Percentiles rank a stretch among this genome's conserved stretches.
These are phyloP conservation scores for Suillus spraguei DNA, from an alignment of 768 basidiomycete genomes.

Conservation along the genomic window DNA sequence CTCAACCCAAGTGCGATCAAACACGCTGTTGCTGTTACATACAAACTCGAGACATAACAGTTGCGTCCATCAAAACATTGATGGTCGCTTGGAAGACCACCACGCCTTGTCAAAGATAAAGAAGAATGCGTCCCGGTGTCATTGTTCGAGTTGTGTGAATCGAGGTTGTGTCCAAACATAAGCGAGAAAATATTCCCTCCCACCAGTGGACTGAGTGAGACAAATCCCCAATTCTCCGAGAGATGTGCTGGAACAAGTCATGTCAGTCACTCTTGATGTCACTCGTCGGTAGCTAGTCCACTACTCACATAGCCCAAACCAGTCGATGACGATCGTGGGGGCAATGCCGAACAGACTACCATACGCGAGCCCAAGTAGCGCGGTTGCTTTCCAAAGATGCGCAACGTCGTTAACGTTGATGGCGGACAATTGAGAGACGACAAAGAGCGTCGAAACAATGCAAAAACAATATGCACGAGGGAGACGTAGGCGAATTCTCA, in stretches of 20 bases:
- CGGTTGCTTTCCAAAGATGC: conserved; percentile 59
- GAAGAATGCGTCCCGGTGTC: conserved; percentile 6
- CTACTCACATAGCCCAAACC: conserved; percentile 83
- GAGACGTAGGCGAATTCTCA: conserved; percentile 53
- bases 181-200: conserved; percentile 87
- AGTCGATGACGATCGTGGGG: conserved; percentile 81
- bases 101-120: conserved; percentile 4
- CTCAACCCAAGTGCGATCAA: conserved; percentile 39
- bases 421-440: conserved; percentile 70
- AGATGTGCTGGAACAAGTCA: conserved; percentile 53
- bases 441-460: conserved; percentile 65
- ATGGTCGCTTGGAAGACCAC: conserved; percentile 33
- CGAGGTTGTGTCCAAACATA: conserved; percentile 79
- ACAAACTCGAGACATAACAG: conserved; percentile 63
- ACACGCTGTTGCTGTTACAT: conserved; percentile 45
- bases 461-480: conserved; percentile 74
- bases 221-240: conserved; percentile 86
- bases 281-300: neutral
- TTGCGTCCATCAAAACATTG: conserved; percentile 58
- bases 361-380: conserved; percentile 50
- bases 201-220: conserved; percentile 71
- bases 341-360: conserved; percentile 73
- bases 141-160: conserved; percentile 54
- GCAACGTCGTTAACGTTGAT: conserved; percentile 56
- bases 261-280: neutral